These are phyloP conservation scores for Phaeosphaeriaceae sp. DNA, from an alignment of 2,329 filamentous ascomycete genomes.

Conservation along the genomic window DNA sequence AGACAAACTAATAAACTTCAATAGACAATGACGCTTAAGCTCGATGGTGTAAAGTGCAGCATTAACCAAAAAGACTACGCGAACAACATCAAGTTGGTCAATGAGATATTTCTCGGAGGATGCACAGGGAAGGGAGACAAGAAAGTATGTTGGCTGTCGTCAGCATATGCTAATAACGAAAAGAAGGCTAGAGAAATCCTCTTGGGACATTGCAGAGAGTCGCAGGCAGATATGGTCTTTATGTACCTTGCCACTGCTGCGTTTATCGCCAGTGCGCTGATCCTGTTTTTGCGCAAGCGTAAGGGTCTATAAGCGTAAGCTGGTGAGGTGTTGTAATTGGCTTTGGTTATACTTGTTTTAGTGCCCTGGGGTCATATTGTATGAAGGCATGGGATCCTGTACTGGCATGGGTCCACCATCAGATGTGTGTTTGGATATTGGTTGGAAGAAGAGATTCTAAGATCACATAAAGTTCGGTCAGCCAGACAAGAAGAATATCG, in stretches of 20 bases:
- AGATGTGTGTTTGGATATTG: too few relatives aligned
- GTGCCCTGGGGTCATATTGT: neutral
- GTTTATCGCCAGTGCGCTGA: conserved; percentile 14
- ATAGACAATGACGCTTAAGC: conserved; percentile 28
- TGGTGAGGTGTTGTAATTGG: neutral
- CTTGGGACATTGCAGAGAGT: conserved; percentile 23
- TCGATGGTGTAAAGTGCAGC: conserved; percentile 20
- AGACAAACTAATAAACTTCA: neutral
- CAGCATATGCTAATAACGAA: neutral
- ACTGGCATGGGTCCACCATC: neutral
- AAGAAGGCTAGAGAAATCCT: neutral
- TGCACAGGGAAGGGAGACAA: neutral
- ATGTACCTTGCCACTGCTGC: conserved; percentile 31
- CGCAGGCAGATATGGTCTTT: conserved; percentile 32
- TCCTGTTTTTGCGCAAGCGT: conserved; percentile 16
- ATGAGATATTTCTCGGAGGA: conserved; percentile 28
- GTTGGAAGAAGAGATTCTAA: neutral
- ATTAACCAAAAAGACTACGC: neutral
- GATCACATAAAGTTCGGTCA: neutral
- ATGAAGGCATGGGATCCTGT: neutral
- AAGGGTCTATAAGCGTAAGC: conserved; percentile 13
- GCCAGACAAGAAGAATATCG: neutral
- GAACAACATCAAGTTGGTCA: conserved; percentile 8
- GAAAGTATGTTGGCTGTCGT: neutral
- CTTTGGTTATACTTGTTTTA: neutral